Evolutionary conservation across 192 early-diverging fungal species (phyloP).

Genomic region (Oehlia diaphana): DNA sequence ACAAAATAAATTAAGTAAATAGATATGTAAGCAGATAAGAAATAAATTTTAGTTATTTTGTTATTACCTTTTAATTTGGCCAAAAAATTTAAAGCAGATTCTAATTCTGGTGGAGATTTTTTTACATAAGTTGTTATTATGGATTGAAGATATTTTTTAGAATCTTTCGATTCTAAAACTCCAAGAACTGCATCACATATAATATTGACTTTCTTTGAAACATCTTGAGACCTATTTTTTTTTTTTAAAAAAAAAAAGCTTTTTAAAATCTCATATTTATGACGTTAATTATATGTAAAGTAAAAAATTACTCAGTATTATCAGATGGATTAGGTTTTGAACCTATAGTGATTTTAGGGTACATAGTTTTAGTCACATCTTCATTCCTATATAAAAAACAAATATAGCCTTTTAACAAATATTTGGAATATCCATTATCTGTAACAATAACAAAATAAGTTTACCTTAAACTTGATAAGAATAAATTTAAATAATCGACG

Average conservation of each 20-base stretch:
- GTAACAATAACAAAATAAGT: background rate
- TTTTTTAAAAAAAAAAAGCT: background rate
- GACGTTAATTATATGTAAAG: background rate
- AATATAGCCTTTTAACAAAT: background rate
- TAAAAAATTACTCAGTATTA: conserved; percentile 12
- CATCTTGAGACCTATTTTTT: background rate
- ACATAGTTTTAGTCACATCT: too few relatives aligned
- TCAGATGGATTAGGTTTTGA: too few relatives aligned
- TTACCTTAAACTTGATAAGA: conserved; percentile 72
- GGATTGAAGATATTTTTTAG: conserved; percentile 66
- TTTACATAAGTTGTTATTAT: conserved; percentile 86
- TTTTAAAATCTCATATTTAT: conserved; percentile 3
- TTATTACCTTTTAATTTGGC: conserved; percentile 50
- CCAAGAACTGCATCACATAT: conserved; percentile 71
- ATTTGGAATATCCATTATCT: background rate
- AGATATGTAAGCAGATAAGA: too few relatives aligned
- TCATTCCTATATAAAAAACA: too few relatives aligned
- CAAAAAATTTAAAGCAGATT: conserved; percentile 73
- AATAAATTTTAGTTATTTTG: too few relatives aligned
- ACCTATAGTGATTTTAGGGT: too few relatives aligned
- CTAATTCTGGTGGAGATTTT: conserved; percentile 77
- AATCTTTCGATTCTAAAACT: conserved; percentile 56
- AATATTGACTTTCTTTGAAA: conserved; percentile 64
- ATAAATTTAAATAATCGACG: conserved; percentile 87
- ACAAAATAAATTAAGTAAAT: too few relatives aligned